Evolutionary conservation across 108 stramenopile genomes (phyloP).

Genomic region (Cyclotella choctawhatcheeana): DNA sequence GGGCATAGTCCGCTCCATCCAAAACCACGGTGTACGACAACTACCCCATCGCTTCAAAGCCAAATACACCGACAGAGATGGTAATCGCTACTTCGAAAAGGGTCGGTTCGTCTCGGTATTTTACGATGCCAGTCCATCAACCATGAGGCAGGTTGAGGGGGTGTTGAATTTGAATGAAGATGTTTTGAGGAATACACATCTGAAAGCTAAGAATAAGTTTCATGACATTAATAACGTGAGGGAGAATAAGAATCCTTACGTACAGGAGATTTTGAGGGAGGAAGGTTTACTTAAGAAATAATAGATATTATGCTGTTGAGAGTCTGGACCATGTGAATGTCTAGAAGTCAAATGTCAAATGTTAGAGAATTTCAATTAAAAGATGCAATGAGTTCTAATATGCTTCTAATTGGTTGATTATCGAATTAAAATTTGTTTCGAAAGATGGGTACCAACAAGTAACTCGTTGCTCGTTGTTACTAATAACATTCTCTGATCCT

Average conservation of each 20-base stretch:
- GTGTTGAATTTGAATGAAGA: conserved; percentile 74
- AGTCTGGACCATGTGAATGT: no score
- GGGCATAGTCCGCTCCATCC: conserved; percentile 85
- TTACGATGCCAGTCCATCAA: conserved; percentile 79
- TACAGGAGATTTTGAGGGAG: conserved; percentile 53
- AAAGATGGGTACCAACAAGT: no score
- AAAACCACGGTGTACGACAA: conserved; percentile 87
- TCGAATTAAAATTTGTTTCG: no score
- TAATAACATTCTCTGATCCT: no score
- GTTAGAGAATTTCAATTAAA: no score
- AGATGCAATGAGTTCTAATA: no score
- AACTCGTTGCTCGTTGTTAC: no score
- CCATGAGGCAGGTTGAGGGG: conserved; percentile 66
- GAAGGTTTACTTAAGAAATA: no score
- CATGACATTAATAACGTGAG: conserved; percentile 70
- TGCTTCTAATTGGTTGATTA: no score
- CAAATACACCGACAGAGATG: conserved; percentile 75
- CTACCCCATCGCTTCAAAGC: conserved; percentile 87
- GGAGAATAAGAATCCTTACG: conserved; percentile 86
- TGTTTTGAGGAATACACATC: conserved; percentile 77
- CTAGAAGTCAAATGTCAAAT: no score
- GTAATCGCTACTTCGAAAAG: conserved; percentile 84
- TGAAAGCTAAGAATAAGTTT: conserved; percentile 73
- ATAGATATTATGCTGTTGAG: no score
- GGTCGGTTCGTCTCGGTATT: conserved; percentile 84